Conservation (phyloP, 2,329 filamentous ascomycete species). For the Geosmithia putterillii region DNA sequence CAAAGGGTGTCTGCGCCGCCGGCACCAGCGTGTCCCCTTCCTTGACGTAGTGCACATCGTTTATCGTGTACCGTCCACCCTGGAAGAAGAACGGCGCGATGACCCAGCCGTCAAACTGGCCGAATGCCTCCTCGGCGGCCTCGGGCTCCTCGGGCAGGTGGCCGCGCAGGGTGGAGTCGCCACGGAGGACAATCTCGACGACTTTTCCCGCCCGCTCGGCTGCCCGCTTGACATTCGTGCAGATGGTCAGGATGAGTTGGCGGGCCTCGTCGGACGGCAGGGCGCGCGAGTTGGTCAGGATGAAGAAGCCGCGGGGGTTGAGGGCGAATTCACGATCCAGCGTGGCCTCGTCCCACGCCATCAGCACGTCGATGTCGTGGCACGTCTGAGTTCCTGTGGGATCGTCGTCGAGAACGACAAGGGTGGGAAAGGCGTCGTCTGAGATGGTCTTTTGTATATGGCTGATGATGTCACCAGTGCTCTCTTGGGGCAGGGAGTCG, state of each 20-base stretch:
- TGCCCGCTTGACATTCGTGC: slow-evolving; percentile 31
- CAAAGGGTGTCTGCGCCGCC: slow-evolving; percentile 39
- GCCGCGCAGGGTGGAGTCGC: slow-evolving; percentile 43
- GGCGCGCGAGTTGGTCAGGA: slow-evolving; percentile 46
- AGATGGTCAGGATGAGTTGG: slow-evolving; percentile 35
- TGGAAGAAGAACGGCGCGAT: slow-evolving; percentile 48
- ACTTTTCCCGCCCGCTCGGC: slow-evolving; percentile 20
- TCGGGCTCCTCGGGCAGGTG: slow-evolving; percentile 45
- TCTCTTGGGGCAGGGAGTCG: no score
- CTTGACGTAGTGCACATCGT: slow-evolving; percentile 46
- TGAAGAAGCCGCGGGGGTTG: slow-evolving; percentile 32
- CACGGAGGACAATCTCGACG: slow-evolving; percentile 43
- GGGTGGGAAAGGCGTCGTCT: slow-evolving; percentile 33
- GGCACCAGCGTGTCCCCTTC: slow-evolving; percentile 28
- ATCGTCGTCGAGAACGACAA: slow-evolving; percentile 39
- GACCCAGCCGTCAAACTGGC: slow-evolving; percentile 37
- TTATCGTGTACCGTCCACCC: slow-evolving; percentile 43
- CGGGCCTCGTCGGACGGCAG: slow-evolving; percentile 34
- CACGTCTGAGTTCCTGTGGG: slow-evolving; percentile 45
- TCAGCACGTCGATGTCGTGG: slow-evolving; percentile 36
- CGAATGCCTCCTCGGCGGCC: slow-evolving; percentile 34
- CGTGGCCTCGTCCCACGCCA: slow-evolving; percentile 34
- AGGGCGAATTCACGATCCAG: slow-evolving; percentile 29
- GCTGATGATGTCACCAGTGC: no score
- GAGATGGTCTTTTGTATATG: not conserved